Conservation (phyloP, 2,329 filamentous ascomycete species). For the Trichophyton benhamiae region DNA sequence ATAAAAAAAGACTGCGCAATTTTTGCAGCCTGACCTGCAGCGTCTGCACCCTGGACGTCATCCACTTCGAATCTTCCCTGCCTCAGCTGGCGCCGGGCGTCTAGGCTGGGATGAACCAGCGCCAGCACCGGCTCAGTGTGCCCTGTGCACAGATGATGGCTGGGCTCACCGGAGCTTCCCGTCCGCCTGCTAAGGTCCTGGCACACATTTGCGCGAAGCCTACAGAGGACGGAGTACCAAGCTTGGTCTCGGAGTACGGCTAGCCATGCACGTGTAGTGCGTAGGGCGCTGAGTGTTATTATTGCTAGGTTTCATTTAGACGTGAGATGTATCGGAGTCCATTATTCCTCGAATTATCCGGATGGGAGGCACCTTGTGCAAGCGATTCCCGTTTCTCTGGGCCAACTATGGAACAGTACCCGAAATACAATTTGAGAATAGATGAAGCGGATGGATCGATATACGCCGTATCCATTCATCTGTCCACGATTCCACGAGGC, state of each 20-base stretch:
- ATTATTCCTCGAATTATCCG: neutral
- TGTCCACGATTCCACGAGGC: neutral
- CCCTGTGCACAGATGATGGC: neutral
- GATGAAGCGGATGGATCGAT: neutral
- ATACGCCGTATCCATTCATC: neutral
- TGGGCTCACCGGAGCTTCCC: neutral
- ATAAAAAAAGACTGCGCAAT: neutral
- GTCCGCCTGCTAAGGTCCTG: neutral
- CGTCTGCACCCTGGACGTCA: neutral
- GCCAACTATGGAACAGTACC: neutral
- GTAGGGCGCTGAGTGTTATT: neutral
- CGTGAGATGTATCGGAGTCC: neutral
- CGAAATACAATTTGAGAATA: neutral
- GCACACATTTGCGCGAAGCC: neutral
- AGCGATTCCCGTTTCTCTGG: neutral
- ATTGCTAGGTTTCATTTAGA: neutral
- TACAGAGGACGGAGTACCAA: no score
- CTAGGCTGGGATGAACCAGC: slow-evolving; percentile 1
- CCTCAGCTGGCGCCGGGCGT: slow-evolving; percentile 1
- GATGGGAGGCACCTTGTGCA: neutral
- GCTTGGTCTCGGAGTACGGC: neutral
- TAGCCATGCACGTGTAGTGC: neutral
- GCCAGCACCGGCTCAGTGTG: no score
- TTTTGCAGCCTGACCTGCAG: neutral
- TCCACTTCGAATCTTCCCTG: neutral